phyloP scores from a whole-genome alignment of 257 asterid genomes.

The Solanum verrucosum region DNA sequence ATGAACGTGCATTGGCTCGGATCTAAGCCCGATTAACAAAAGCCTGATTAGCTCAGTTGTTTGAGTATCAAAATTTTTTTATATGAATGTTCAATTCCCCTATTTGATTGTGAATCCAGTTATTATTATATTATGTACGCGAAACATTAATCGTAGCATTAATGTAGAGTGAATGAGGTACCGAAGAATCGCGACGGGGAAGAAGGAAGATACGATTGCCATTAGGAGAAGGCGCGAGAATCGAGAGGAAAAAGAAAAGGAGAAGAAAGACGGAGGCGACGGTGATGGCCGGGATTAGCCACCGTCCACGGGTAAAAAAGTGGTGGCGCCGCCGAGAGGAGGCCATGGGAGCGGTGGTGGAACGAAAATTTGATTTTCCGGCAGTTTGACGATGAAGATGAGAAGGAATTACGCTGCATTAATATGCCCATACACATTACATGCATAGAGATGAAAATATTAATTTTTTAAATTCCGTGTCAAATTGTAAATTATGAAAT shows the following conservation, averaged over 20 bases:
- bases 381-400: neutral
- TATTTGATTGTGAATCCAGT: neutral
- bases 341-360: conserved; percentile 43
- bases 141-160: neutral
- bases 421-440: neutral
- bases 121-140: neutral
- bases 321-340: conserved; percentile 67
- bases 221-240: conserved; percentile 64
- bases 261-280: conserved; percentile 50
- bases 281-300: conserved; percentile 39
- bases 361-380: neutral
- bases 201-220: conserved; percentile 38
- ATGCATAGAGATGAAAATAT: neutral
- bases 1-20: neutral
- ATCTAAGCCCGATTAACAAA: neutral
- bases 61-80: neutral
- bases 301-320: conserved; percentile 26
- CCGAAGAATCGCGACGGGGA: conserved; percentile 2
- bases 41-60: neutral
- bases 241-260: conserved; percentile 41
- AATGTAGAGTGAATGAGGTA: neutral
- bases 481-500: too few species aligned
- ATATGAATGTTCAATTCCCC: neutral
- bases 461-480: too few species aligned
- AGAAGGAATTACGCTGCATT: neutral